Base-by-base conservation (phyloP, 169 alveolate genomes). In the Cytauxzoon felis region DNA sequence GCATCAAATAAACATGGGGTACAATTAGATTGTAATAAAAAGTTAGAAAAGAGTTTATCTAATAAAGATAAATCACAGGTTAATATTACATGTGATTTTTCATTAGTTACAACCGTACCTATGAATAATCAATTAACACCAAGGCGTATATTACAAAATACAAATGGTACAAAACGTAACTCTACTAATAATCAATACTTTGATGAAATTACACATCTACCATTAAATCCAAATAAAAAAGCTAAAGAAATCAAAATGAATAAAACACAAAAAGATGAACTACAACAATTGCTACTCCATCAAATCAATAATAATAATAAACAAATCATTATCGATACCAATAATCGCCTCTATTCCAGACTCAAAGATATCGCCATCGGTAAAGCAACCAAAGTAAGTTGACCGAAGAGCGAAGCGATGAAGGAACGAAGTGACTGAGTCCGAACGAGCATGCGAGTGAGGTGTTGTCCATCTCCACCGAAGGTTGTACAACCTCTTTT, bases 361-460 rank as follows among this genome's bases (percentile, higher is more conserved):
- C 78, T 85, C 11, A 85, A 85, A 48, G 91, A 85, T 63, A 85
- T 85, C 24, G 91, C 91, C 29, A 81, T 85, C 2, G 91, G 91
- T 0, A 85, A 85, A 45, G 78, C 91, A 0, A 85, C 91, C 5
- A 85, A 85, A 72, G 91, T 76, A 66, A 11, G 51, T 38, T 2
- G 9, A n/a, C n/a, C n/a, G n/a, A n/a, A n/a, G n/a, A n/a, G n/a
- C n/a, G n/a, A n/a, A n/a, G n/a, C n/a, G n/a, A n/a, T n/a, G n/a
- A n/a, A n/a, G n/a, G n/a, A n/a, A n/a, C n/a, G n/a, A n/a, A n/a
- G n/a, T n/a, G n/a, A n/a, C n/a, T n/a, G n/a, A n/a, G n/a, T n/a
- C n/a, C n/a, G n/a, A n/a, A n/a, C n/a, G n/a, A n/a, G n/a, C n/a
- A n/a, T n/a, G n/a, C n/a, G n/a, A n/a, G n/a, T n/a, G n/a, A n/a